Percentiles rank a stretch among this genome's conserved stretches.
phyloP scores from a whole-genome alignment of 192 early-diverging fungal genomes.

The Podila clonocystis region DNA sequence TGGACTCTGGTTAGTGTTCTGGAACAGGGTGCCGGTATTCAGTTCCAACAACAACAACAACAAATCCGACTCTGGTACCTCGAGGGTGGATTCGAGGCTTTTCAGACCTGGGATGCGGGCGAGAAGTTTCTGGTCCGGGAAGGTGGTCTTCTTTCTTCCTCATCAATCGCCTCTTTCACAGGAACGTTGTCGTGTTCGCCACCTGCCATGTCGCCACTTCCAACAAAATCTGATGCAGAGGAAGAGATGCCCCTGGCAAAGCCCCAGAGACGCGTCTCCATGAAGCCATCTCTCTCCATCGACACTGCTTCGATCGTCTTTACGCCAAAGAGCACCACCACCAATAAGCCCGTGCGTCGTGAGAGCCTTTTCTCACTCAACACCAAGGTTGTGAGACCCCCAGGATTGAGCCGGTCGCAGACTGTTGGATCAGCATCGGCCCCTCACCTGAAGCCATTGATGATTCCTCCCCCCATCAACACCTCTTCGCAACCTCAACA shows the following conservation, averaged over 20 bases:
- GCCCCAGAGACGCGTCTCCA: not conserved
- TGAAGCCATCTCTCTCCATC: slow-evolving; percentile 4
- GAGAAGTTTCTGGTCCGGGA: slow-evolving; percentile 27
- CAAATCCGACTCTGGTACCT: slow-evolving; percentile 50
- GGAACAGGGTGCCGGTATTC: slow-evolving; percentile 41
- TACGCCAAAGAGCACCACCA: slow-evolving; percentile 13
- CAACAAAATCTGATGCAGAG: not conserved
- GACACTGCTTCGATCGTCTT: slow-evolving; percentile 24
- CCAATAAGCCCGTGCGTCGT: slow-evolving; percentile 2
- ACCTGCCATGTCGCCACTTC: not conserved
- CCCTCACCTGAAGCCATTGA: slow-evolving; percentile 32
- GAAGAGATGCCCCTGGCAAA: not conserved
- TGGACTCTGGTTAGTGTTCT: slow-evolving; percentile 64
- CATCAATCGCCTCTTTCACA: too few species aligned
- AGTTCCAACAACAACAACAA: slow-evolving; percentile 7
- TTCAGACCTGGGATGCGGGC: slow-evolving; percentile 49
- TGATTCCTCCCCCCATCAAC: slow-evolving; percentile 12
- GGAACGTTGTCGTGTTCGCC: not conserved
- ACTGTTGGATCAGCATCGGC: slow-evolving; percentile 31
- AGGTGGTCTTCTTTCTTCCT: slow-evolving; percentile 1
- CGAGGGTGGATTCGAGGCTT: slow-evolving; percentile 62
- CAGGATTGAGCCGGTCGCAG: slow-evolving; percentile 23
- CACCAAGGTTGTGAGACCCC: slow-evolving; percentile 38
- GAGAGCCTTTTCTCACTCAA: slow-evolving; percentile 50
- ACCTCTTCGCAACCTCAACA: slow-evolving; percentile 23